Percentiles rank a stretch among this genome's conserved stretches.
phyloP scores from a whole-genome alignment of 2,329 filamentous ascomycete species.

The Arthrobotrys sphaeroides region DNA sequence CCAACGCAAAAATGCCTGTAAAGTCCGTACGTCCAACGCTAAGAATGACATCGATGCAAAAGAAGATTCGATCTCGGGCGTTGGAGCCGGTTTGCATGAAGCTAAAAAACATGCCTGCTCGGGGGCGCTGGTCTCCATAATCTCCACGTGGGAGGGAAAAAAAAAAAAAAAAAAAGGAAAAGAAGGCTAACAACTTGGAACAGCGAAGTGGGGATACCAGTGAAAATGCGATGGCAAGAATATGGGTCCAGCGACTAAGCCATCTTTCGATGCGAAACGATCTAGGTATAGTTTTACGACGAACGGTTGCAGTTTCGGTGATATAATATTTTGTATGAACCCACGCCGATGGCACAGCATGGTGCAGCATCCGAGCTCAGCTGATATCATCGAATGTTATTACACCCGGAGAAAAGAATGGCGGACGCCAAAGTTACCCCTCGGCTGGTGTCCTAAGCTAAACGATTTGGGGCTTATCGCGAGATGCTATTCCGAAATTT shows the following conservation, averaged over 20 bases:
- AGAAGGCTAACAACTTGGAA: constrained; percentile 31
- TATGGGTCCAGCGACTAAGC: constrained; percentile 39
- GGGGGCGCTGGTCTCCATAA: constrained; percentile 36
- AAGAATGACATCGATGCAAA: constrained; percentile 28
- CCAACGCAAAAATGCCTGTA: constrained; percentile 18
- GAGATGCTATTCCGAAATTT: constrained; percentile 40
- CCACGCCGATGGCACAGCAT: constrained; percentile 20
- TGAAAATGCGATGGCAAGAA: constrained; percentile 26
- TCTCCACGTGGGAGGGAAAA: constrained; percentile 45
- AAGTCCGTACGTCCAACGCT: constrained; percentile 3
- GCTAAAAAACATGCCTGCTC: constrained; percentile 43
- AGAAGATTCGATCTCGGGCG: constrained; percentile 45
- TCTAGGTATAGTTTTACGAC: constrained; percentile 22
- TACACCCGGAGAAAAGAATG: constrained; percentile 42
- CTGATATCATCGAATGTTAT: constrained; percentile 43
- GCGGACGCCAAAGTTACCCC: constrained; percentile 19
- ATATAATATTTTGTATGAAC: neutral
- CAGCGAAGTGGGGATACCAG: constrained; percentile 28
- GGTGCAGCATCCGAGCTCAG: constrained; percentile 48
- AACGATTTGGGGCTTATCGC: constrained; percentile 48
- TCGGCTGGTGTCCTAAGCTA: constrained; percentile 46
- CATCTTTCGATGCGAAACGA: constrained; percentile 44
- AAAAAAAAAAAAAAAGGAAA: constrained; percentile 28
- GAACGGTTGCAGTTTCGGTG: constrained; percentile 43
- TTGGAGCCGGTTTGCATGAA: constrained; percentile 29